Percentiles rank a stretch among this genome's conserved stretches.
Conservation (phyloP, 495 filamentous ascomycete genomes). For the Filosporella fistucella region DNA sequence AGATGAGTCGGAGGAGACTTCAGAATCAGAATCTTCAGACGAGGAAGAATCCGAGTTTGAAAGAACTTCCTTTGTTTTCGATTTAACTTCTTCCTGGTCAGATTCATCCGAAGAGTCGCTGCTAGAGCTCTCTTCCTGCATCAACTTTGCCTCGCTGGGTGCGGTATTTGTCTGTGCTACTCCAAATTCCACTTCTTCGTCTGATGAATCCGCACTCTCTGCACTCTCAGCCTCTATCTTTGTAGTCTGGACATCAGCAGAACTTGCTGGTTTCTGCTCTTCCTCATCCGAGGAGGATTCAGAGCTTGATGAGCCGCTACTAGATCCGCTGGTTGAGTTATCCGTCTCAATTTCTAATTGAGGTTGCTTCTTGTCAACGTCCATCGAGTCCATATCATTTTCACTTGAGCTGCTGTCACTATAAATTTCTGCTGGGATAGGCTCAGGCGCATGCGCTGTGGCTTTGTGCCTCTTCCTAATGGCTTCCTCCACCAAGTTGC, state of each 20-base stretch:
- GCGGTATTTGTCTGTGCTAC: neutral
- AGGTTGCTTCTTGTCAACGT: neutral
- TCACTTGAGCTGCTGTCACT: conserved; percentile 7
- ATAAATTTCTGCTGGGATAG: conserved; percentile 1
- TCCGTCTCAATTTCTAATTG: neutral
- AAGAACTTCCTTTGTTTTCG: conserved; percentile 5
- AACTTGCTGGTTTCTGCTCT: neutral
- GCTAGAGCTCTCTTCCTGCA: neutral
- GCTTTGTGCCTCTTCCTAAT: conserved; percentile 28
- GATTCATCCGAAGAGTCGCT: conserved; percentile 1
- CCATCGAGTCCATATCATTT: conserved; percentile 15
- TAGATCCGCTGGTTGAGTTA: neutral
- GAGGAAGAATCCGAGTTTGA: conserved; percentile 14
- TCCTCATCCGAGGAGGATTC: conserved; percentile 6
- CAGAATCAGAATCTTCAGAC: conserved; percentile 11
- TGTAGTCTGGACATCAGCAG: too few species aligned
- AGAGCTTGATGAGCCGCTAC: conserved; percentile 14
- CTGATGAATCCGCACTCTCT: conserved; percentile 16
- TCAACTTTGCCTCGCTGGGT: neutral
- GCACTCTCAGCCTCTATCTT: conserved; percentile 9
- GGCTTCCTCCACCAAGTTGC: conserved; percentile 63
- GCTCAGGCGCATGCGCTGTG: neutral
- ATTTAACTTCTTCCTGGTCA: neutral
- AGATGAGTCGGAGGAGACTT: conserved; percentile 9
- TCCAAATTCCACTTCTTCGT: conserved; percentile 14